Percentiles rank a stretch among this genome's conserved stretches.
phyloP scores from a whole-genome alignment of 306 rosid genomes.

The Lablab purpureus region DNA sequence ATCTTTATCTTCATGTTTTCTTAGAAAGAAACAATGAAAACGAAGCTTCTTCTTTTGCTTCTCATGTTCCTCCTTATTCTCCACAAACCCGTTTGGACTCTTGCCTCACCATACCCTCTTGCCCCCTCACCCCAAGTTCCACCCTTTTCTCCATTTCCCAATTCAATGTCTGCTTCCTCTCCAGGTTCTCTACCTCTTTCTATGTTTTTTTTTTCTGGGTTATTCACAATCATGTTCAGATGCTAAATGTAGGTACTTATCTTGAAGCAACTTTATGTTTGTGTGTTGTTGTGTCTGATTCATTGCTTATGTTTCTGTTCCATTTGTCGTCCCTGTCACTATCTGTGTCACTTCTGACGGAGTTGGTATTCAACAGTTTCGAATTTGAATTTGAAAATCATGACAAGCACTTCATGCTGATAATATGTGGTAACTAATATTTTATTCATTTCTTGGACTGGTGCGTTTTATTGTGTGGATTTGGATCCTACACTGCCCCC shows the following conservation, averaged over 20 bases:
- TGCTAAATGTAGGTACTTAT: neutral
- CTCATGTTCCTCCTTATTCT: constrained; percentile 50
- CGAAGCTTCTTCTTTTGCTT: constrained; percentile 53
- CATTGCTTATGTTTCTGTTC: neutral
- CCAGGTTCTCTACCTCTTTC: constrained; percentile 58
- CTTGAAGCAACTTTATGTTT: neutral
- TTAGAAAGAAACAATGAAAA: constrained; percentile 49
- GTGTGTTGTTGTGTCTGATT: neutral
- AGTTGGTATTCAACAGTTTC: constrained; percentile 36
- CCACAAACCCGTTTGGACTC: constrained; percentile 55
- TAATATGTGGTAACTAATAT: neutral
- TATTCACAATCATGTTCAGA: neutral
- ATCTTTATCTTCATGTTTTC: constrained; percentile 51
- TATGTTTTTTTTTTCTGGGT: neutral
- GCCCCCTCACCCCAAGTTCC: constrained; percentile 56
- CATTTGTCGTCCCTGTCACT: constrained; percentile 39
- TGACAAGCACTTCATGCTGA: constrained; percentile 49
- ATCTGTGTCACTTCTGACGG: constrained; percentile 30
- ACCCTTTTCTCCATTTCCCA: constrained; percentile 53
- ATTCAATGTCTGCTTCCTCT: constrained; percentile 67
- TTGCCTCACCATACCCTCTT: constrained; percentile 52
- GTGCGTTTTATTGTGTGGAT: neutral
- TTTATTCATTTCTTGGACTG: neutral
- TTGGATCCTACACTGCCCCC: constrained; percentile 20
- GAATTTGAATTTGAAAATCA: constrained; percentile 59